A percentile compares a stretch with the other conserved stretches of the same genome.
Conservation (phyloP, 306 rosid species). For the Malus orientalis region DNA sequence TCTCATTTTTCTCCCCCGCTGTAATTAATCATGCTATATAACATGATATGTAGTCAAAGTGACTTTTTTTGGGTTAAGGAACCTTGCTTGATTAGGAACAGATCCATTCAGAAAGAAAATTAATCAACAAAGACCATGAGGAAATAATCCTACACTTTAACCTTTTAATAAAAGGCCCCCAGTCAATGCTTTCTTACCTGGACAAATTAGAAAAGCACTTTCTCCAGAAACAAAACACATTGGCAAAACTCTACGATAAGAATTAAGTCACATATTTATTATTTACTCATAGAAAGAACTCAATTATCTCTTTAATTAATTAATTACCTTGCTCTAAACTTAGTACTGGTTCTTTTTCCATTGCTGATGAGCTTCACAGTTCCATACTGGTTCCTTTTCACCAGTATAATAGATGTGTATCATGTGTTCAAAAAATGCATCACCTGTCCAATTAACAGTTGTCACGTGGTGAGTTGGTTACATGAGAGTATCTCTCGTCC, state of each 20-base stretch:
- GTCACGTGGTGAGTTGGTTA: neutral
- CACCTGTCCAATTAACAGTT: neutral
- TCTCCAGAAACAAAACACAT: neutral
- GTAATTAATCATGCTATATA: neutral
- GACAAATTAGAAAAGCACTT: neutral
- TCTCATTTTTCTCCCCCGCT: neutral
- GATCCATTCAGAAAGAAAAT: neutral
- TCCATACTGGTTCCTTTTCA: neutral
- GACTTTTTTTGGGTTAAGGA: neutral
- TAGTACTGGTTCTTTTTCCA: slow-evolving; percentile 1
- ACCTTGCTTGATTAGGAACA: neutral
- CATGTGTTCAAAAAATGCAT: neutral
- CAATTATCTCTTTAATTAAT: neutral
- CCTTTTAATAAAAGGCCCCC: neutral
- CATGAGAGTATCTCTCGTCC: neutral
- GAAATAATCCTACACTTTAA: neutral
- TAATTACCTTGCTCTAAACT: neutral
- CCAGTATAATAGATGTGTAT: neutral
- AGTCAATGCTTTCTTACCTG: neutral
- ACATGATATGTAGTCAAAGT: neutral
- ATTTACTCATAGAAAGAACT: neutral
- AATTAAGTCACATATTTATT: neutral
- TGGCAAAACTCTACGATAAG: neutral
- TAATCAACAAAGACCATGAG: neutral
- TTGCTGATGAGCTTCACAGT: slow-evolving; percentile 15